Percentiles rank a stretch among this genome's conserved stretches.
phyloP scores from a whole-genome alignment of 23 red algal species.

The Rhodosorus marinus region DNA sequence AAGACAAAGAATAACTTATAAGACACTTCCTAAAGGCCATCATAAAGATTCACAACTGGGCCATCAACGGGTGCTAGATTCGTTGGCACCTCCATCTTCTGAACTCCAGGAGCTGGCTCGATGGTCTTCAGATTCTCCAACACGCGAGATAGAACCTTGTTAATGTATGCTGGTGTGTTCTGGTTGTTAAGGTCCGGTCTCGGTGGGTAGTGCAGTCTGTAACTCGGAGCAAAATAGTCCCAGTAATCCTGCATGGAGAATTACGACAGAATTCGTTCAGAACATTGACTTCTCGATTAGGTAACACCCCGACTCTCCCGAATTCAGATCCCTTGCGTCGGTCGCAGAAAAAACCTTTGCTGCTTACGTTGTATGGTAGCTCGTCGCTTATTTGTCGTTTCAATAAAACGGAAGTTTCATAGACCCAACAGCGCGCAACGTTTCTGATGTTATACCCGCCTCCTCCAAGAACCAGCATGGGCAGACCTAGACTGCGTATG shows the following conservation, averaged over 20 bases:
- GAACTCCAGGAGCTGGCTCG: slow-evolving; percentile 13
- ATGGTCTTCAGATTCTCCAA: not conserved
- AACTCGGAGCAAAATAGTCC: slow-evolving; percentile 27
- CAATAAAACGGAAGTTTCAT: slow-evolving; percentile 26
- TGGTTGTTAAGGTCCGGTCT: slow-evolving; percentile 4
- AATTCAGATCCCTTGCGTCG: slow-evolving; percentile 92
- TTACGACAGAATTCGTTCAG: no score
- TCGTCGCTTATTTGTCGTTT: slow-evolving; percentile 5
- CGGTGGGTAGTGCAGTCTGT: slow-evolving; percentile 22
- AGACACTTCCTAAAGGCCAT: no score
- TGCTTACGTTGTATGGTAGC: slow-evolving; percentile 26
- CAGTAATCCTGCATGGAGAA: no score
- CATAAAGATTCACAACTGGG: no score
- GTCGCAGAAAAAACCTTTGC: slow-evolving; percentile 26
- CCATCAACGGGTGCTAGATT: slow-evolving; percentile 16
- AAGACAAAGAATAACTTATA: no score
- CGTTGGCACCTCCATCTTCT: slow-evolving; percentile 31
- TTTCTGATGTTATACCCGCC: slow-evolving; percentile 49
- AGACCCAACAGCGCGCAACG: slow-evolving; percentile 37
- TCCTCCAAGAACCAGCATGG: slow-evolving; percentile 35
- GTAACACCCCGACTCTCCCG: slow-evolving; percentile 1
- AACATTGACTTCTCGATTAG: no score
- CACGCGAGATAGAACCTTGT: slow-evolving; percentile 14
- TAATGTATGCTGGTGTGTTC: slow-evolving; percentile 13
- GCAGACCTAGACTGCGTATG: slow-evolving; percentile 20